Evolutionary conservation across 139 green algal species (phyloP), one percentile per base, ranked within the genome.

Genomic region (Coccomyxa sp.): DNA sequence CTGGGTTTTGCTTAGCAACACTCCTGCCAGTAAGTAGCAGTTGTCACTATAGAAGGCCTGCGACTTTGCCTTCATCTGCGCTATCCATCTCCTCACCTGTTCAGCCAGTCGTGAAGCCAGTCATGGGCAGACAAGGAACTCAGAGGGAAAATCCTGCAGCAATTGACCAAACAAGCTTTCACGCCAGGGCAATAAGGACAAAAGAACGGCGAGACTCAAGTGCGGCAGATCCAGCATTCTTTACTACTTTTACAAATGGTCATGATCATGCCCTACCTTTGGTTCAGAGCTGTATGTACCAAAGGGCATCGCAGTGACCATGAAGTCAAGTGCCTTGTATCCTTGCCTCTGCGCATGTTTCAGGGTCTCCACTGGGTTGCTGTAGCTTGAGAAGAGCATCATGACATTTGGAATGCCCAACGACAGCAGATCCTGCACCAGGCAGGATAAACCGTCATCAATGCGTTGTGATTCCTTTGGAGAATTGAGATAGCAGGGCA

Each of bases 281-380:
- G 88, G 88, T 74, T 93, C 79, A 28, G 83, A 89, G 77, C 84
- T 90, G 88, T 93, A 93, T 80, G 78, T 82, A 38, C 90, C 90
- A 82, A 93, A 93, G 10, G 85, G 85, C 85, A 91, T 83, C 21
- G 83, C 80, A 9, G 82, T 87, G 23, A 88, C 74, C 71, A 87
- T 79, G 79, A 87, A 91, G 82, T 88, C 88, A 21, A 31, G 75
- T 14, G 88, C 79, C 3, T 60, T 67, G 75, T 92, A 93, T 30
- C 88, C 90, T 18, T 68, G n/a, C 10, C 59, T 30, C 1, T 58
- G 59, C 13, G 88, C 90, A 59, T 91, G 85, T 58, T 75, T 11
- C 32, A 93, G 68, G 38, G 88, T 89, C 13, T 82, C 32, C 30
- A 87, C 81, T 13, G 90, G 90, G 85, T 91, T 87, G 59, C 82